phyloP scores from a whole-genome alignment of 2,329 filamentous ascomycete genomes.

The Aureobasidium melanogenum region DNA sequence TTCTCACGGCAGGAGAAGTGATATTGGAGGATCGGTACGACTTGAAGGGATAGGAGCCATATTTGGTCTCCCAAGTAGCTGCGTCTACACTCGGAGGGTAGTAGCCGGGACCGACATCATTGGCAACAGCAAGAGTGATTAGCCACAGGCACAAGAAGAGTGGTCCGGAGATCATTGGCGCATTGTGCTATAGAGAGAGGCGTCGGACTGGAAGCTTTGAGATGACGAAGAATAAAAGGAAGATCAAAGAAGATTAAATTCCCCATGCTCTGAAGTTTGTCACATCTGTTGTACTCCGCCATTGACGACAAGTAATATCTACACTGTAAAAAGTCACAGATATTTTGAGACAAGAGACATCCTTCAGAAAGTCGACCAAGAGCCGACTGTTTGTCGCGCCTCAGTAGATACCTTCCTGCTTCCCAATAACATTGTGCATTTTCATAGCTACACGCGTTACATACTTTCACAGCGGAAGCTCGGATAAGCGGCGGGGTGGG shows the following conservation, averaged over 20 bases:
- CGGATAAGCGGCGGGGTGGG: not conserved
- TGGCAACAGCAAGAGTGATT: not conserved
- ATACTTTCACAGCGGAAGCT: too few species aligned
- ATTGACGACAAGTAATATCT: too few species aligned
- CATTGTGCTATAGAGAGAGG: not conserved
- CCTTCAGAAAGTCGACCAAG: too few species aligned
- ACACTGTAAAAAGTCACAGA: too few species aligned
- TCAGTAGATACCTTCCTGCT: too few species aligned
- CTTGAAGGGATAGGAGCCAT: constrained; percentile 8
- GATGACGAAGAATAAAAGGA: not conserved
- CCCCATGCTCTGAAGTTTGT: too few species aligned
- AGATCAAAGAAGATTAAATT: not conserved
- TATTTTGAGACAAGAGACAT: too few species aligned
- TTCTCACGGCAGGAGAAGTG: constrained; percentile 11
- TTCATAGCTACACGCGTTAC: too few species aligned
- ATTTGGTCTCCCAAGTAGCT: not conserved
- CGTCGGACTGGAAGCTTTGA: not conserved
- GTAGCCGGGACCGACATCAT: constrained; percentile 3
- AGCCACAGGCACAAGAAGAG: not conserved
- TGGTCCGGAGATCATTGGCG: not conserved
- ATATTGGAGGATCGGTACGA: constrained; percentile 5
- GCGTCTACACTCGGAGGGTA: not conserved
- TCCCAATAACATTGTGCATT: too few species aligned
- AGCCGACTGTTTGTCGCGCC: too few species aligned
- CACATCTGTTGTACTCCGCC: too few species aligned